Evolutionary conservation across 305 asterid species (phyloP).

Genomic region (Fraxinus latifolia): DNA sequence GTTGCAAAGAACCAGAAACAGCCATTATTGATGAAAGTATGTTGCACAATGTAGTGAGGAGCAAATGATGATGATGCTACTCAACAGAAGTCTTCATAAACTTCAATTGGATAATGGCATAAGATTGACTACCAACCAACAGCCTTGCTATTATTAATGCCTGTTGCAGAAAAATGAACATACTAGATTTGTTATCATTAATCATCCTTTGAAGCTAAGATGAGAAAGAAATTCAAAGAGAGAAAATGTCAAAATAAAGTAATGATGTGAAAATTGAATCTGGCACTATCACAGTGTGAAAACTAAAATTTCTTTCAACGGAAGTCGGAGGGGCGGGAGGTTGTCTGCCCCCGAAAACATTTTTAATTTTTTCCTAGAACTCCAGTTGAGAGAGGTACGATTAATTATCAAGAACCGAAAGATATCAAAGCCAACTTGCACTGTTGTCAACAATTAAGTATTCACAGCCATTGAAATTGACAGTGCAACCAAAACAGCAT

Average conservation of each 20-base stretch:
- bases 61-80: conserved; percentile 22
- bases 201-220: not conserved
- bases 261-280: not conserved
- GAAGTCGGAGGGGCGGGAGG: not conserved
- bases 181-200: not conserved
- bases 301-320: not conserved
- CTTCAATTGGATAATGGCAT: not conserved
- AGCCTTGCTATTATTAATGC: not conserved
- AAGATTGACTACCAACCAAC: not conserved
- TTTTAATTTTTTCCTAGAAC: not conserved
- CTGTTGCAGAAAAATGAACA: not conserved
- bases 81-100: conserved; percentile 3
- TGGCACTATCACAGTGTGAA: not conserved
- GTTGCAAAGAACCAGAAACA: conserved; percentile 57
- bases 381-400: not conserved
- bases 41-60: not conserved
- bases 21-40: conserved; percentile 45
- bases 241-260: not conserved
- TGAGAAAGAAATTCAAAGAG: not conserved
- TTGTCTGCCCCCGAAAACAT: too few species aligned
- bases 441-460: not conserved
- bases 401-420: not conserved
- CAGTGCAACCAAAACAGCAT: not conserved
- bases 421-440: not conserved
- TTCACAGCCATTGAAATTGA: not conserved